These are phyloP conservation scores for Umbelopsis sp. DNA, from an alignment of 371 early-diverging fungal species.

Conservation along the genomic window DNA sequence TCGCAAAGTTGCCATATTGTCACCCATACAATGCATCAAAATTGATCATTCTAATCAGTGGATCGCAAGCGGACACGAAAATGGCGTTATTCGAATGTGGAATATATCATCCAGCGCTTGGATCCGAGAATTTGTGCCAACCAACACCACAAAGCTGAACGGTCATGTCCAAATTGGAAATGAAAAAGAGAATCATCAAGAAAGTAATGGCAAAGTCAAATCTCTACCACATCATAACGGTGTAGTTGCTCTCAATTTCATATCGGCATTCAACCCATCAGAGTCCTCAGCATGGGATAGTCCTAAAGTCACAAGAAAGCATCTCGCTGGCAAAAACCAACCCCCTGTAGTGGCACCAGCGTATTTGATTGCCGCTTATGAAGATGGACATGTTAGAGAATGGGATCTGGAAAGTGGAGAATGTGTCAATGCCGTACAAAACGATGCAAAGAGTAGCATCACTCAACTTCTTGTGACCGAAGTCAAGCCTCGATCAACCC, in stretches of 20 bases:
- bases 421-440: slow-evolving; percentile 32
- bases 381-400: slow-evolving; percentile 37
- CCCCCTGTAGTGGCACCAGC: slow-evolving; percentile 22
- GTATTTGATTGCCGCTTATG: slow-evolving; percentile 40
- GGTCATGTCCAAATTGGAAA: slow-evolving; percentile 6
- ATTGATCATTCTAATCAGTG: slow-evolving; percentile 33
- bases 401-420: slow-evolving; percentile 44
- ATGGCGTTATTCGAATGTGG: slow-evolving; percentile 44
- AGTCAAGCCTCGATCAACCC: slow-evolving; percentile 28
- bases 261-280: slow-evolving; percentile 24
- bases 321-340: slow-evolving; percentile 8
- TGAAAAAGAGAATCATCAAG: neutral
- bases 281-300: slow-evolving; percentile 23
- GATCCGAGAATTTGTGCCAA: slow-evolving; percentile 29
- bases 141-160: slow-evolving; percentile 21
- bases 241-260: slow-evolving; percentile 25
- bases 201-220: neutral
- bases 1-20: neutral
- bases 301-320: slow-evolving; percentile 26
- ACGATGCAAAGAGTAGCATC: slow-evolving; percentile 30
- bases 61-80: slow-evolving; percentile 40
- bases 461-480: slow-evolving; percentile 29
- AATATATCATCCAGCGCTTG: slow-evolving; percentile 25
- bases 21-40: slow-evolving; percentile 32
- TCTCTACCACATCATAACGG: too few relatives aligned